These are phyloP conservation scores for Beauveria scarabaeidicola DNA, from an alignment of 2,329 filamentous ascomycete species.

Conservation along the genomic window DNA sequence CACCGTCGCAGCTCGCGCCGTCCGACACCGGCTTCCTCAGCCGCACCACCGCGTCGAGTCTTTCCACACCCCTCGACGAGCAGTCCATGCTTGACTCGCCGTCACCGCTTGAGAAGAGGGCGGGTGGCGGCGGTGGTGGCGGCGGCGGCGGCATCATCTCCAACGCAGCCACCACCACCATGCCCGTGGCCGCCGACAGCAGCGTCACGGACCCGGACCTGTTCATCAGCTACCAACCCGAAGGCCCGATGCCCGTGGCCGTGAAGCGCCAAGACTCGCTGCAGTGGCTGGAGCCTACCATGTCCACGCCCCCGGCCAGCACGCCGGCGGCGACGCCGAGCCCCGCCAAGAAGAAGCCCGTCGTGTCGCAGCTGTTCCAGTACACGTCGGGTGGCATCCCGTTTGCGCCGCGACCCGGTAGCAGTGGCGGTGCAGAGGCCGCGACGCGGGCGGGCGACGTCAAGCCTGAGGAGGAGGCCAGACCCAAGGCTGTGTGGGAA, in stretches of 20 bases:
- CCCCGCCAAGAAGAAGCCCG: conserved; percentile 26
- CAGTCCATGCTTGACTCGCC: conserved; percentile 1
- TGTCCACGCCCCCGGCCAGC: conserved; percentile 25
- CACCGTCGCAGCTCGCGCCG: conserved; percentile 2
- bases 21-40: conserved; percentile 18
- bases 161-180: not conserved
- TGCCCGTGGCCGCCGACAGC: conserved; percentile 9
- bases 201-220: conserved; percentile 24
- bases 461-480: not conserved
- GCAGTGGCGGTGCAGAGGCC: not conserved
- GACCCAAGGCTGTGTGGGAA: not conserved
- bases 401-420: conserved; percentile 30
- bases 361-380: conserved; percentile 21
- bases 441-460: not conserved
- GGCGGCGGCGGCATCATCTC: not conserved
- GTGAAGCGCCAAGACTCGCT: conserved; percentile 32
- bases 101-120: conserved; percentile 6
- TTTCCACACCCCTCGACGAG: conserved; percentile 1
- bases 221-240: conserved; percentile 48
- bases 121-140: not conserved
- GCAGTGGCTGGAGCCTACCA: conserved; percentile 45
- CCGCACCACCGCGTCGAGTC: conserved; percentile 21
- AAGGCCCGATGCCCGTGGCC: conserved; percentile 37
- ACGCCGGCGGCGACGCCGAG: conserved; percentile 26
- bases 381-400: conserved; percentile 39